A percentile compares a stretch with the other conserved stretches of the same genome.
Evolutionary conservation across 1,139 yeast species (phyloP).

Genomic region (Suhomyces kunorum): DNA sequence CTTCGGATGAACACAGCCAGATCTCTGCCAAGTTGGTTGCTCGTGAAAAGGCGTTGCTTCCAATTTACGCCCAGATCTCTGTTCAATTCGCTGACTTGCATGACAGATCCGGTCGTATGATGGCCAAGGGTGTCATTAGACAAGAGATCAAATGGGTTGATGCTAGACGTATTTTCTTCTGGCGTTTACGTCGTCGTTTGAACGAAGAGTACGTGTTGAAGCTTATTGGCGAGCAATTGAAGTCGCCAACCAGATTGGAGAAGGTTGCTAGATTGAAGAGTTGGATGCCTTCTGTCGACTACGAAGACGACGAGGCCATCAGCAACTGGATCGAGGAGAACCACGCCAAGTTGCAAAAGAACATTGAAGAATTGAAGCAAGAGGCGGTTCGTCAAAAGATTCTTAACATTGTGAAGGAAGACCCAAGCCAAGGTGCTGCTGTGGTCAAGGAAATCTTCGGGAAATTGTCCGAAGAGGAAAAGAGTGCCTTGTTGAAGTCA

Average conservation of each 20-base stretch:
- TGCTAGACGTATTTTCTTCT: conserved; percentile 95
- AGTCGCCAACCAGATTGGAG: conserved; percentile 69
- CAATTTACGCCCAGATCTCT: conserved; percentile 88
- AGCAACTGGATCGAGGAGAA: conserved; percentile 86
- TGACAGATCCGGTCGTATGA: conserved; percentile 96
- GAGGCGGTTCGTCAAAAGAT: conserved; percentile 65
- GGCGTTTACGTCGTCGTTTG: conserved; percentile 97
- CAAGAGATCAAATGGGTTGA: conserved; percentile 83
- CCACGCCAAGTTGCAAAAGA: conserved; percentile 61
- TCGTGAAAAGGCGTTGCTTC: conserved; percentile 79
- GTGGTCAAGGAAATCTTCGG: conserved; percentile 65
- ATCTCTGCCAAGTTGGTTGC: conserved; percentile 66
- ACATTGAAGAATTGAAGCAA: conserved; percentile 62
- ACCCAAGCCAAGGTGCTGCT: conserved; percentile 53
- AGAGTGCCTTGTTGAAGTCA: conserved; percentile 48
- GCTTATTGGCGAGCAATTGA: conserved; percentile 67
- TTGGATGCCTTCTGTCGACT: conserved; percentile 78
- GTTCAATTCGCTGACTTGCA: conserved; percentile 97
- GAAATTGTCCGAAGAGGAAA: conserved; percentile 61
- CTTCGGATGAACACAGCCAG: conserved; percentile 66
- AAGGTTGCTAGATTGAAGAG: conserved; percentile 84
- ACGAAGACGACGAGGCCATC: conserved; percentile 73
- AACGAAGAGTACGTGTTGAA: conserved; percentile 86
- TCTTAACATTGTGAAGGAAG: conserved; percentile 58
- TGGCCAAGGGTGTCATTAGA: conserved; percentile 88